These are phyloP conservation scores for baker's yeast (Saccharomyces cerevisiae) DNA, from an alignment of 805 yeast genomes.

Conservation along the genomic window DNA sequence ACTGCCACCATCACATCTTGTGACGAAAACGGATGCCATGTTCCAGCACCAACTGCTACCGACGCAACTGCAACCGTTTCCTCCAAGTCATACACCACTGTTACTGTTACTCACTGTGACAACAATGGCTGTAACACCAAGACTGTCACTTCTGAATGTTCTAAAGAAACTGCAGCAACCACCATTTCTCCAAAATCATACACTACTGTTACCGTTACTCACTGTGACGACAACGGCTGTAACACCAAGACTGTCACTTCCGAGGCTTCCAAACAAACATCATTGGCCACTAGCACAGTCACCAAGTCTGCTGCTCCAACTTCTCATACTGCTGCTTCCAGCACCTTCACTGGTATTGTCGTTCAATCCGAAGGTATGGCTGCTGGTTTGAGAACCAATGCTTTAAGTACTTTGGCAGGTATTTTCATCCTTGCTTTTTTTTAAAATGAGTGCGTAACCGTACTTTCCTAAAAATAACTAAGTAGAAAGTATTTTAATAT, in stretches of 20 bases:
- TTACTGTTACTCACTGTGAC: background rate
- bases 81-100: background rate
- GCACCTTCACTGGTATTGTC: background rate
- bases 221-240: background rate
- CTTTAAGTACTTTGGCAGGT: conserved; percentile 2
- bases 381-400: background rate
- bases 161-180: background rate
- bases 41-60: background rate
- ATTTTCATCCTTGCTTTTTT: conserved; percentile 1
- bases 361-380: conserved; percentile 1
- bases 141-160: background rate
- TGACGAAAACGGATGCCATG: background rate
- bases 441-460: background rate
- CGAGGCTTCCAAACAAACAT: background rate
- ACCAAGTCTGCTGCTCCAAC: background rate
- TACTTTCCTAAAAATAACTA: too few relatives aligned
- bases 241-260: background rate
- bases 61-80: conserved; percentile 1
- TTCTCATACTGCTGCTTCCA: background rate
- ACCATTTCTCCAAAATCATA: background rate
- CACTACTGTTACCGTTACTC: background rate
- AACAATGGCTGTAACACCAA: background rate
- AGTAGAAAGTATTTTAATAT: too few relatives aligned
- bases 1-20: conserved; percentile 4
- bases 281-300: background rate